Conservation (phyloP, 768 basidiomycete genomes). For the Lepiota subincarnata region DNA sequence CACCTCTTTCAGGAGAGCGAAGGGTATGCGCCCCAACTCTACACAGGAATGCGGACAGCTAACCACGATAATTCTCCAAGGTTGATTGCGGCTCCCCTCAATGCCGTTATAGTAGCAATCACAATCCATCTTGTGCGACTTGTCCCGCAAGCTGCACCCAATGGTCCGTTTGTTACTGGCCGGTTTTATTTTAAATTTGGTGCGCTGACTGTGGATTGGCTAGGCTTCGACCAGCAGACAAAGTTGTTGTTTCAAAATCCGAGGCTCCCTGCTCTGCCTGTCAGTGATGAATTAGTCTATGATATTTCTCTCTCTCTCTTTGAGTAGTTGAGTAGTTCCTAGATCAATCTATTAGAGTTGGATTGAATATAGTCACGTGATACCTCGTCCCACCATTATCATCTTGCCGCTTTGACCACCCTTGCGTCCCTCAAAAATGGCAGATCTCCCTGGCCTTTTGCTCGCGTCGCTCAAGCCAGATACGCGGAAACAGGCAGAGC, state of each 20-base stretch:
- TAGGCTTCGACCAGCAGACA: slow-evolving; percentile 27
- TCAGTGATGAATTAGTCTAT: background rate
- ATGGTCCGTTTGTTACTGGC: slow-evolving; percentile 24
- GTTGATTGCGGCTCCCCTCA: slow-evolving; percentile 36
- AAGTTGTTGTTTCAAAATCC: slow-evolving; percentile 17
- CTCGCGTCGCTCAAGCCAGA: slow-evolving; percentile 65
- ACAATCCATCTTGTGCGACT: slow-evolving; percentile 27
- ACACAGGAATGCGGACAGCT: slow-evolving; percentile 3
- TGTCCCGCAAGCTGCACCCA: slow-evolving; percentile 38
- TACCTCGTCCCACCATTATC: background rate
- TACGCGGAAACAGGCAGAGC: slow-evolving; percentile 78
- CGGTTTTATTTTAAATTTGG: background rate
- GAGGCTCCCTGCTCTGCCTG: slow-evolving; percentile 17
- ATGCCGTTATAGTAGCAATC: slow-evolving; percentile 41
- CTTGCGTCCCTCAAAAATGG: slow-evolving; percentile 38
- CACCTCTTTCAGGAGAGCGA: slow-evolving; percentile 20
- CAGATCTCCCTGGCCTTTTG: slow-evolving; percentile 66
- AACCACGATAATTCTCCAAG: slow-evolving; percentile 19
- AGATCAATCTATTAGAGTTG: no score
- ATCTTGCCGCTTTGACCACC: slow-evolving; percentile 8
- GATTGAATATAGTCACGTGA: background rate
- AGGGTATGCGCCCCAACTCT: slow-evolving; percentile 16
- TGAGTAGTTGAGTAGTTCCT: background rate
- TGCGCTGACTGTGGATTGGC: no score
- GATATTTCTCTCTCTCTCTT: background rate